Evolutionary conservation across 2,329 filamentous ascomycete species (phyloP), one percentile per base, ranked within the genome.

Genomic region (Ceratocystis albifundus): DNA sequence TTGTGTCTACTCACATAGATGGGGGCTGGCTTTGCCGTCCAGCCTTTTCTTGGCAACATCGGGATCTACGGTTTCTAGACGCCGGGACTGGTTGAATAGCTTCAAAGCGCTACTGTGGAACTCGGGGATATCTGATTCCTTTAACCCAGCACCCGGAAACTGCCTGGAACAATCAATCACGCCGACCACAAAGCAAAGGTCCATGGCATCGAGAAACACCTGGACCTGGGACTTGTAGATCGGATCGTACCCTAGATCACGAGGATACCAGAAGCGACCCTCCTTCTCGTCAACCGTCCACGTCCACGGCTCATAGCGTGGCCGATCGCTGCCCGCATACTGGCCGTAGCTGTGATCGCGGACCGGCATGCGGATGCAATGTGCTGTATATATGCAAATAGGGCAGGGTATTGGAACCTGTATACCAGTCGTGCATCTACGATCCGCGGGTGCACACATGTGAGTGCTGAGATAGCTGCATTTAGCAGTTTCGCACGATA

Each of bases 171-270:
- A 63, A 10, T 63, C 41, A n/a, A 45, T 45, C 15, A 63, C 61
- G n/a, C 61, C 61, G 25, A 63, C 46, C n/a, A 45, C 44, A 63
- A 63, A 63, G 12, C 44, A 46, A 25, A 63, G 36, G 17, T 63
- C 61, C 61, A 63, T 63, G 15, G 46, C n/a, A 30, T 63, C 61
- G 4, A 25, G 46, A n/a, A 63, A 63, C 7, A 63, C 44, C 61
- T 32, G 17, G 15, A 63, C 41, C 20, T 63, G 44, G 6, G 36
- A 32, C 25, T 63, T 63, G 61, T 48, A 63, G 5, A 50, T n/a
- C 4, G 61, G 22, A 8, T 63, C 61, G 15, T 20, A 46, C 28
- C 44, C 25, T 3, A 63, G 41, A 15, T 63, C 61, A 46, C 61
- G 55, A 28, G 55, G 55, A 17, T 59, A 59, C 55, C 55, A 59